Conservation (phyloP, 495 filamentous ascomycete genomes). For the Annulohypoxylon stygium region DNA sequence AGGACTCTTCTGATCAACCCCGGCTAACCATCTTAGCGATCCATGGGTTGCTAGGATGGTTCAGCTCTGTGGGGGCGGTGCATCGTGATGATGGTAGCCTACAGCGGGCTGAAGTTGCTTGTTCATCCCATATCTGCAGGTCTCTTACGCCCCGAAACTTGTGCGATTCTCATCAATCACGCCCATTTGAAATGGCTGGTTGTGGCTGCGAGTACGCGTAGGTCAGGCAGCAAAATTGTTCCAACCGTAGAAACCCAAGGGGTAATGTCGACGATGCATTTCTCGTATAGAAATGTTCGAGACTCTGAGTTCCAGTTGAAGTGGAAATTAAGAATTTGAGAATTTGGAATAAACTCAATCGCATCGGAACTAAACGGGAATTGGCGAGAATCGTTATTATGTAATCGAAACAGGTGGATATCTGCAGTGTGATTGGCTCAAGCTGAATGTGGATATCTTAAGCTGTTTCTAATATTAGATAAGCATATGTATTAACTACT, state of each 20-base stretch:
- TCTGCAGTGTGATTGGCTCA: background rate
- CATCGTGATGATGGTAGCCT: slow-evolving; percentile 25
- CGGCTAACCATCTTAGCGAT: background rate
- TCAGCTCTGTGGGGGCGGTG: slow-evolving; percentile 36
- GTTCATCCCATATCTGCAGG: slow-evolving; percentile 8
- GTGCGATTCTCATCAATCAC: background rate
- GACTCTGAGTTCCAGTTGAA: background rate
- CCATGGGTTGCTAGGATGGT: slow-evolving; percentile 20
- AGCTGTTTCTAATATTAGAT: no score
- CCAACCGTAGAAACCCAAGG: background rate
- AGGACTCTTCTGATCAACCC: slow-evolving; percentile 12
- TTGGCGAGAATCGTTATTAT: no score
- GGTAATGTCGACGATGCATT: background rate
- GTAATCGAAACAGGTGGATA: background rate
- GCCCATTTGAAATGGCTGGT: background rate
- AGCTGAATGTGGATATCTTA: background rate
- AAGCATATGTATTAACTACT: background rate
- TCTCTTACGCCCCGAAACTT: background rate
- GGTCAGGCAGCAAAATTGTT: background rate
- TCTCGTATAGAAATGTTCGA: slow-evolving; percentile 1
- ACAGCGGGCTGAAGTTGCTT: slow-evolving; percentile 4
- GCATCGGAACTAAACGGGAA: background rate
- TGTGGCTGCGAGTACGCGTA: background rate
- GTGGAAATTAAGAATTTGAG: background rate
- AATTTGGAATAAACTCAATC: background rate